phyloP scores from a whole-genome alignment of 23 red algal genomes.

The Rhodosorus marinus region DNA sequence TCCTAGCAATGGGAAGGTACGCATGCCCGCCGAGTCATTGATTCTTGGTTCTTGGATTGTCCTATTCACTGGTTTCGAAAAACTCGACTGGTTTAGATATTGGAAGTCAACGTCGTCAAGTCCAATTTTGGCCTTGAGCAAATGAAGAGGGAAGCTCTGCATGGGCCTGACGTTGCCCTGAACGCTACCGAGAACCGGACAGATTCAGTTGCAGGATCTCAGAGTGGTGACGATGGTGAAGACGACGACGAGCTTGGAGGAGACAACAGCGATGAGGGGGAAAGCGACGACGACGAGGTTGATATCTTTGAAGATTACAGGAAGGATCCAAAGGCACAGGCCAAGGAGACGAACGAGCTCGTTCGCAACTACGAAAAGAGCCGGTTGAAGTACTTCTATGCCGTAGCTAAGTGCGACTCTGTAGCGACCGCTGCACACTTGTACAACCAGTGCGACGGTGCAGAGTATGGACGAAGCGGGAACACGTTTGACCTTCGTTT shows the following conservation, averaged over 20 bases:
- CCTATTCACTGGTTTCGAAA: too few relatives aligned
- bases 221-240: background rate
- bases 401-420: constrained; percentile 55
- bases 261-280: background rate
- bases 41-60: too few relatives aligned
- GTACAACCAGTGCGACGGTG: constrained; percentile 70
- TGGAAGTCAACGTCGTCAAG: too few relatives aligned
- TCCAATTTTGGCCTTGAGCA: too few relatives aligned
- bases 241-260: constrained; percentile 8
- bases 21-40: too few relatives aligned
- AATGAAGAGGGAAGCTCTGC: too few relatives aligned
- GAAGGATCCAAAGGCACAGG: constrained; percentile 10
- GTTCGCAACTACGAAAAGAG: constrained; percentile 73
- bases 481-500: constrained; percentile 80
- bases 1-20: background rate
- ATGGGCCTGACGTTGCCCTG: too few relatives aligned
- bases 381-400: constrained; percentile 60
- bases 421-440: constrained; percentile 40
- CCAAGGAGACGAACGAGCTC: constrained; percentile 10
- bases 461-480: constrained; percentile 49
- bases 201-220: background rate
- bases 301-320: constrained; percentile 5
- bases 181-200: too few relatives aligned
- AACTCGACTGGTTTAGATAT: too few relatives aligned
- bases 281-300: background rate